A percentile compares a stretch with the other conserved stretches of the same genome.
These are phyloP conservation scores for Iris pallida DNA, from an alignment of 116 monocot genomes.

Conservation along the genomic window DNA sequence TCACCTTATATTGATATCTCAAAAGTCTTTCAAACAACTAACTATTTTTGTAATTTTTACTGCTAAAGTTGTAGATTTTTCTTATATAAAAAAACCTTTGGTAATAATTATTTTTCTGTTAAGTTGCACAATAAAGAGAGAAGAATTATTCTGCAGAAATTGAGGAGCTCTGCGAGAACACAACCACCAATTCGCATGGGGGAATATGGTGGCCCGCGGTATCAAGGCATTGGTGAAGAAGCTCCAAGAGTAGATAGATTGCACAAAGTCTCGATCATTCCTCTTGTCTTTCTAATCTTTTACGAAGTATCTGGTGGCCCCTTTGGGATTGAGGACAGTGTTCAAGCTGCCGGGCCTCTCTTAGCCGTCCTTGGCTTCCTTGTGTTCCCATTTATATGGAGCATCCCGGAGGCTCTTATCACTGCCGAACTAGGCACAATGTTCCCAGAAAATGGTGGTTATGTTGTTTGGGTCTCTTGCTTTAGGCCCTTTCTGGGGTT, in stretches of 20 bases:
- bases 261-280: constrained; percentile 45
- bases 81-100: neutral
- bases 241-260: constrained; percentile 15
- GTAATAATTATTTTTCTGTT: no score
- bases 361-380: constrained; percentile 70
- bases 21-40: no score
- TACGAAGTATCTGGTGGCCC: constrained; percentile 78
- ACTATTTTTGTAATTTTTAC: no score
- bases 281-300: constrained; percentile 59
- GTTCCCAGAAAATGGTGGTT: constrained; percentile 84
- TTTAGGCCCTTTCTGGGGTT: constrained; percentile 79
- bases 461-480: constrained; percentile 80
- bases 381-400: constrained; percentile 80
- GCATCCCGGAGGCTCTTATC: constrained; percentile 80
- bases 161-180: constrained; percentile 8
- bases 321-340: constrained; percentile 72
- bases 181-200: constrained; percentile 26
- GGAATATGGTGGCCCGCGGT: constrained; percentile 14
- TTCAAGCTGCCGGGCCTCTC: constrained; percentile 68
- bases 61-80: neutral
- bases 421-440: constrained; percentile 84
- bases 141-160: constrained; percentile 17
- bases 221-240: constrained; percentile 17
- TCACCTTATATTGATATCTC: no score
- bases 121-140: no score